phyloP scores from a whole-genome alignment of 257 asterid species.

The Ehretia macrophylla region DNA sequence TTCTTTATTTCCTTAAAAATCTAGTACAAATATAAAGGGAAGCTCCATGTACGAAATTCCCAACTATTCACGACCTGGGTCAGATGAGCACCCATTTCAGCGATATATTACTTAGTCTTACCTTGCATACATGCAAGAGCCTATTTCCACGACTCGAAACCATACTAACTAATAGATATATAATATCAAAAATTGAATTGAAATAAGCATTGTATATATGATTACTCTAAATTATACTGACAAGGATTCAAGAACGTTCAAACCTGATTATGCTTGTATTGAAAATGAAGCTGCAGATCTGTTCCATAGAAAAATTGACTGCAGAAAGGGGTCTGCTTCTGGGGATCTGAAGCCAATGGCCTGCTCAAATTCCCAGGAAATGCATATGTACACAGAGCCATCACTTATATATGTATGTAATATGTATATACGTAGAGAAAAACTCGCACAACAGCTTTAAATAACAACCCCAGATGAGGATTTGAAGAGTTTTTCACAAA shows the following conservation, averaged over 20 bases:
- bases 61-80: no score
- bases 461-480: slow-evolving; percentile 9
- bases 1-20: no score
- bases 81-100: no score
- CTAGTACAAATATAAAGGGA: no score
- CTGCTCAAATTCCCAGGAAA: slow-evolving; percentile 53
- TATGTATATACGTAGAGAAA: neutral
- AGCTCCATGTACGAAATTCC: no score
- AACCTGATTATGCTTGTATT: slow-evolving; percentile 51
- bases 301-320: slow-evolving; percentile 48
- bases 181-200: no score
- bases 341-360: slow-evolving; percentile 33
- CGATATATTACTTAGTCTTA: no score
- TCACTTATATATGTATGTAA: slow-evolving; percentile 10
- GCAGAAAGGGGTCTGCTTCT: slow-evolving; percentile 23
- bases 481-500: no score
- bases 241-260: neutral
- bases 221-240: neutral
- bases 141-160: no score
- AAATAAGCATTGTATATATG: neutral
- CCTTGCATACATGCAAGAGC: no score
- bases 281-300: slow-evolving; percentile 43
- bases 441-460: slow-evolving; percentile 1
- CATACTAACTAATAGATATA: no score
- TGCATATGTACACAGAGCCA: slow-evolving; percentile 66